Evolutionary conservation across 2,329 filamentous ascomycete species (phyloP), one percentile per base, ranked within the genome.

Genomic region (Dendryphion nanum): DNA sequence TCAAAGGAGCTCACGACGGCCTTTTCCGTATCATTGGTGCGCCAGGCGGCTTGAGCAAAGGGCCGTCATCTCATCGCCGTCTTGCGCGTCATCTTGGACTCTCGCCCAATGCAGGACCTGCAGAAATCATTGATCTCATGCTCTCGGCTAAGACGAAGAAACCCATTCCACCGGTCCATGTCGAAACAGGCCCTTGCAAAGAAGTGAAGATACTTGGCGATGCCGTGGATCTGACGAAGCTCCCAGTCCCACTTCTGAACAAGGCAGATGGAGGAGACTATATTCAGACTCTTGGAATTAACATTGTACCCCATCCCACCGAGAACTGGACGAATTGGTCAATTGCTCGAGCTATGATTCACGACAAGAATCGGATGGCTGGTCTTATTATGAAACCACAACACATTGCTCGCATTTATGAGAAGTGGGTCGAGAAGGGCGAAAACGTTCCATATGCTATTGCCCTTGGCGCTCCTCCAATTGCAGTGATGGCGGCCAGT

Each of bases 261-360:
- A 38, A 69, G 40, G 48, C 53, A 0, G 74, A 77, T 38, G 73
- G 74, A 0, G 74, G 74, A 0, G 72, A 70, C 37, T 77, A 76
- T 39, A 52, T 77, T 16, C 72, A 75, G 41, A 77, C 73, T 0
- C 73, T 69, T 37, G 74, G 74, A 2, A 72, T 77, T 54, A 66
- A 76, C 34, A 52, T 76, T 7, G 47, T 76, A 0, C 68, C 71
- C 42, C 61, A 67, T 0, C 71, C 74, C 0, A 68, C 72, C 41
- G 63, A 61, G 2, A 57, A 53, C 8, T 77, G 74, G 74, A 73
- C 69, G 0, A 73, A 72, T 44, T 73, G 69, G 70, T 70, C 66
- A 1, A 70, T 73, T 36, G 58, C 62, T 2, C 56, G 70, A 0
- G 71, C 67, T 2, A 76, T 77, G 73, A 61, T 77, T 0, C 54